Evolutionary conservation across 2,329 filamentous ascomycete genomes (phyloP), one percentile per base, ranked within the genome.

Genomic region (Pyricularia sp.): DNA sequence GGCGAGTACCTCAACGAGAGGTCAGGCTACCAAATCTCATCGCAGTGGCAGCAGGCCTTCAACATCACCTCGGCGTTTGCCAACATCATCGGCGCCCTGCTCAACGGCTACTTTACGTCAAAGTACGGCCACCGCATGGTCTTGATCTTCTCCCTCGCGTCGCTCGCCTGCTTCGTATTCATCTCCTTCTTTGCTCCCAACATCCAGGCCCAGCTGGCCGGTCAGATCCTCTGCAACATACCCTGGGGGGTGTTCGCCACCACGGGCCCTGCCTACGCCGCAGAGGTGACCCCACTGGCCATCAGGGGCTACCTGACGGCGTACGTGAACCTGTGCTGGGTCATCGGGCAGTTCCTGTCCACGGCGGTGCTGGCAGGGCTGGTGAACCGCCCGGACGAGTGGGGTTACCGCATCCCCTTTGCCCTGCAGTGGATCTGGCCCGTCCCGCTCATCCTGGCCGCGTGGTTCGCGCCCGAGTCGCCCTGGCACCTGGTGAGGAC

Each of bases 21-120:
- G 35, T 72, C 72, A 24, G 74, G 73, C 9, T 79, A 79, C 61
- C 76, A 82, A 68, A 76, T 85, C 68, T 76, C 77, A 3, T 76
- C 80, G 2, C 69, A 75, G 4, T 84, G 82, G 82, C 82, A 84
- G 70, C 76, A 80, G 24, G 78, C 74, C 2, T 74, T 85, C 60
- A 76, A 75, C 68, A 72, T 71, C 62, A 70, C 74, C 57, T 72
- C 71, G 33, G 72, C 72, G 7, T 65, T 77, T n/a, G 71, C 69
- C 31, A 68, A 68, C 35, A 76, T 79, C 63, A 70, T 78, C 59
- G 77, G 77, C 16, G 74, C 75, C 33, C 64, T 78, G 62, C 44
- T 78, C 5, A 79, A 79, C 69, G 78, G 78, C 22, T 79, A 72
- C 68, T 70, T 78, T 9, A 77, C 77, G 0, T 71, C 73, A 30